Evolutionary conservation across 2,329 filamentous ascomycete species (phyloP), one percentile per base, ranked within the genome.

Genomic region (Fusarium sp.): DNA sequence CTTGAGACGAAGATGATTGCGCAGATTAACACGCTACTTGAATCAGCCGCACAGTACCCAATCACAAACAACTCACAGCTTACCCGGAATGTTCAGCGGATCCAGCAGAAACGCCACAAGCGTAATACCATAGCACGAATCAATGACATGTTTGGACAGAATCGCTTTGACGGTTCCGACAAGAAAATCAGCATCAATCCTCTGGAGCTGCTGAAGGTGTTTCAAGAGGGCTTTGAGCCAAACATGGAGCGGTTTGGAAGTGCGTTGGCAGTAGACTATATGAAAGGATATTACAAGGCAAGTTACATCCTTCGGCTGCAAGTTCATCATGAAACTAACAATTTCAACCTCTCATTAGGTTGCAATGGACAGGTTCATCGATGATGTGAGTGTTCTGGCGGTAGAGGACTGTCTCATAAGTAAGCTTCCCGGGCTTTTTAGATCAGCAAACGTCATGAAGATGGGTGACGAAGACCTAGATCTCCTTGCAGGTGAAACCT

Each of bases 261-360:
- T 22, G 76, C 78, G 32, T 71, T 75, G 14, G 76, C 79, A 44
- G 79, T 83, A 2, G 81, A 83, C 50, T 79, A 73, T 20, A 76
- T 83, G 68, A 72, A 79, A 34, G 81, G 81, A 0, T 84, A 82
- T 56, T 84, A 84, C 57, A 77, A 83, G 74, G 82, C 78, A 74
- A 25, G 57, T 45, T 63, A n/a, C 8, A 15, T 6, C n/a, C 24
- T 10, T 8, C 6, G 7, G 1, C n/a, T 20, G 6, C 1, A 32
- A 16, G 1, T 5, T 9, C 10, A 25, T 1, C 2, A 44, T 29
- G 11, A 5, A 5, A 22, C 9, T 59, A 38, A 59, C 18, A 6
- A 5, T 11, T 6, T 22, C 11, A 8, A 6, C 14, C 14, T 29
- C 10, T 14, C 10, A 1, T 8, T 12, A 69, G 60, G 51, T 69